Evolutionary conservation across 768 basidiomycete species (phyloP).

Genomic region (Boletus eberwhitei): DNA sequence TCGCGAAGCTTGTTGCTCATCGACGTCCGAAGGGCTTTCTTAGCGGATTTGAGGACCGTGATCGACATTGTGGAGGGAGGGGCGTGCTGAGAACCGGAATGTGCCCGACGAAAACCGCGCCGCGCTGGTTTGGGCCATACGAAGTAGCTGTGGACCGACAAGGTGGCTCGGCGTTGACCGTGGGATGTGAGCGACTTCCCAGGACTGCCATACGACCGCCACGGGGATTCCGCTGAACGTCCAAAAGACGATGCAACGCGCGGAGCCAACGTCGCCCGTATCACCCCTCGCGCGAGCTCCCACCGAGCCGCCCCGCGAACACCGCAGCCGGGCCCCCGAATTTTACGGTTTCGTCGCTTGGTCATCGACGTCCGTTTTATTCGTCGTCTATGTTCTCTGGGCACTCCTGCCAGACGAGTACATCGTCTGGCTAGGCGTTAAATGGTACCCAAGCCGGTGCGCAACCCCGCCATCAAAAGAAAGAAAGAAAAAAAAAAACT

Average conservation of each 20-base stretch:
- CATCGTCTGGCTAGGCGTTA: conserved; percentile 62
- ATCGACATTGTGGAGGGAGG: conserved; percentile 23
- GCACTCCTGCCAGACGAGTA: conserved; percentile 71
- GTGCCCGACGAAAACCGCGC: background rate
- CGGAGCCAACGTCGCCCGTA: conserved; percentile 42
- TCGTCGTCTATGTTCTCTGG: conserved; percentile 74
- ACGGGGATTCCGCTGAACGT: conserved; percentile 24
- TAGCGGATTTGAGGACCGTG: conserved; percentile 29
- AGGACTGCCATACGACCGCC: conserved; percentile 2
- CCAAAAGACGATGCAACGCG: conserved; percentile 6
- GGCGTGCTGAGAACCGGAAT: background rate
- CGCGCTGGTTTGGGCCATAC: too few species aligned
- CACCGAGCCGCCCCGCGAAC: conserved; percentile 37
- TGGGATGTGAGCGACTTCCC: background rate
- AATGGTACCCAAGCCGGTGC: conserved; percentile 88
- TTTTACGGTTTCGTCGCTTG: conserved; percentile 90
- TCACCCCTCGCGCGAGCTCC: conserved; percentile 44
- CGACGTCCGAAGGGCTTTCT: conserved; percentile 58
- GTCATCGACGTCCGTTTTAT: conserved; percentile 71
- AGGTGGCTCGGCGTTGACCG: conserved; percentile 13
- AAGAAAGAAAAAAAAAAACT: background rate
- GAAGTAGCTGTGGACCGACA: background rate
- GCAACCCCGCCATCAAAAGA: conserved; percentile 3
- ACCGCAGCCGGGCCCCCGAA: conserved; percentile 71
- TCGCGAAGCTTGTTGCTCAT: conserved; percentile 43